These are phyloP conservation scores for Colletotrichum orchidophilum DNA, from an alignment of 2,329 filamentous ascomycete genomes.

Conservation along the genomic window DNA sequence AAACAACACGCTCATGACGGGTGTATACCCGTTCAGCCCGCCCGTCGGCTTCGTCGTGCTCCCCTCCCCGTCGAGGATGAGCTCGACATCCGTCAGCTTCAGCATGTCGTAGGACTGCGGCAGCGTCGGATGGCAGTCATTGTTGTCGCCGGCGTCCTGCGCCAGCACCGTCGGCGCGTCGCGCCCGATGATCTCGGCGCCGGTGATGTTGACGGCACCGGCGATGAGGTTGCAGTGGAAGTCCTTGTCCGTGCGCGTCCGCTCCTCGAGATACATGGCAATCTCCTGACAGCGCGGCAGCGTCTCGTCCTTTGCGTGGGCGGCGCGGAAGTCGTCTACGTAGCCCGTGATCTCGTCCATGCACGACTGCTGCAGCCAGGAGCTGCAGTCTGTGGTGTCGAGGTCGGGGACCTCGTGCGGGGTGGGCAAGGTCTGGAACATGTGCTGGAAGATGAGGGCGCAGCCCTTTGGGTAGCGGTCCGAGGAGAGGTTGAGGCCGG, in stretches of 20 bases:
- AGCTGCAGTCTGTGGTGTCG: conserved; percentile 30
- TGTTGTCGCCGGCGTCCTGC: neutral
- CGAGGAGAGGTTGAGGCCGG: conserved; percentile 16
- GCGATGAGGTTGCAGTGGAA: conserved; percentile 33
- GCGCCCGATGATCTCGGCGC: conserved; percentile 25
- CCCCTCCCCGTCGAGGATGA: conserved; percentile 20
- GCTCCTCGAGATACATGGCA: conserved; percentile 31
- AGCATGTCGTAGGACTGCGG: conserved; percentile 20
- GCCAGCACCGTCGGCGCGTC: conserved; percentile 17
- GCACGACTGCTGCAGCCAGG: conserved; percentile 33
- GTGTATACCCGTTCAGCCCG: conserved; percentile 29
- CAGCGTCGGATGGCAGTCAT: conserved; percentile 26
- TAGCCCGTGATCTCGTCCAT: conserved; percentile 34
- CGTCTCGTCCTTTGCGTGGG: conserved; percentile 8
- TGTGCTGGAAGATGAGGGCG: conserved; percentile 32
- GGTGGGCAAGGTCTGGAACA: conserved; percentile 30
- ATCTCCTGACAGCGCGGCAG: conserved; percentile 26
- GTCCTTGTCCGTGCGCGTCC: conserved; percentile 25
- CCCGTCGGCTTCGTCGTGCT: conserved; percentile 15
- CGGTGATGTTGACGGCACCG: conserved; percentile 29
- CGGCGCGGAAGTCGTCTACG: conserved; percentile 31
- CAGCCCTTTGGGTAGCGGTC: conserved; percentile 27
- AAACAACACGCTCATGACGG: conserved; percentile 31
- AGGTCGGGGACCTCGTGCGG: conserved; percentile 25
- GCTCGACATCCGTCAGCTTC: conserved; percentile 28